These are phyloP conservation scores for Mediolabrus comicus DNA, from an alignment of 108 stramenopile species.

Conservation along the genomic window DNA sequence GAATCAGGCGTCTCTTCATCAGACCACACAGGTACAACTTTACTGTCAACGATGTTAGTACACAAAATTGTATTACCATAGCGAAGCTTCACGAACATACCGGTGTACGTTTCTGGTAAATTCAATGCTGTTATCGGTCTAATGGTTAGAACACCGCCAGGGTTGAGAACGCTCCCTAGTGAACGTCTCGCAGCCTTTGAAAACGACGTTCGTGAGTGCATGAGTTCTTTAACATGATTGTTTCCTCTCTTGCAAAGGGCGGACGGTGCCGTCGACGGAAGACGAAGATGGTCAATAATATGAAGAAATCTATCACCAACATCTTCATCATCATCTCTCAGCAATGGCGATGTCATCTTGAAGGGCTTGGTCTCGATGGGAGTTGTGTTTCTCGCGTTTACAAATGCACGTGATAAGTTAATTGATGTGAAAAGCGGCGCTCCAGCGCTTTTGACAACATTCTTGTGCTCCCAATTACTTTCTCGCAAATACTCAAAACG, in stretches of 20 bases:
- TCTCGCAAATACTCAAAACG: constrained; percentile 2
- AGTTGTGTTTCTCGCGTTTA: neutral
- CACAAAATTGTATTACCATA: constrained; percentile 51
- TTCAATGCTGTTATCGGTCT: constrained; percentile 80
- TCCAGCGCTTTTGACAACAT: neutral
- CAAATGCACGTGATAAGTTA: constrained; percentile 14
- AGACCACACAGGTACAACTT: constrained; percentile 69
- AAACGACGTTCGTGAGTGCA: constrained; percentile 47
- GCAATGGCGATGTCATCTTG: neutral
- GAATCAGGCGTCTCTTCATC: constrained; percentile 16
- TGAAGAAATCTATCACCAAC: neutral
- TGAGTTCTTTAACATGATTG: constrained; percentile 6
- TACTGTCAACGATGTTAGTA: constrained; percentile 67
- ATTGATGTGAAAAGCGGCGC: constrained; percentile 9
- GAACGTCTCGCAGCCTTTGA: constrained; percentile 55
- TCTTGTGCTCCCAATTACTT: neutral
- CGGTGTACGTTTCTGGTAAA: constrained; percentile 68
- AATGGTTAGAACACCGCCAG: constrained; percentile 76
- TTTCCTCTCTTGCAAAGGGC: constrained; percentile 21
- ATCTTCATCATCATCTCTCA: neutral
- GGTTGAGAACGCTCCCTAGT: constrained; percentile 59
- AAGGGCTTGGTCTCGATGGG: neutral
- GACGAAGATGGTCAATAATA: constrained; percentile 17
- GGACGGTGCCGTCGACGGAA: constrained; percentile 19
- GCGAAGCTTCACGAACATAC: constrained; percentile 73